Conservation (phyloP, 2,329 filamentous ascomycete species). For the Penicillium nordicum region DNA sequence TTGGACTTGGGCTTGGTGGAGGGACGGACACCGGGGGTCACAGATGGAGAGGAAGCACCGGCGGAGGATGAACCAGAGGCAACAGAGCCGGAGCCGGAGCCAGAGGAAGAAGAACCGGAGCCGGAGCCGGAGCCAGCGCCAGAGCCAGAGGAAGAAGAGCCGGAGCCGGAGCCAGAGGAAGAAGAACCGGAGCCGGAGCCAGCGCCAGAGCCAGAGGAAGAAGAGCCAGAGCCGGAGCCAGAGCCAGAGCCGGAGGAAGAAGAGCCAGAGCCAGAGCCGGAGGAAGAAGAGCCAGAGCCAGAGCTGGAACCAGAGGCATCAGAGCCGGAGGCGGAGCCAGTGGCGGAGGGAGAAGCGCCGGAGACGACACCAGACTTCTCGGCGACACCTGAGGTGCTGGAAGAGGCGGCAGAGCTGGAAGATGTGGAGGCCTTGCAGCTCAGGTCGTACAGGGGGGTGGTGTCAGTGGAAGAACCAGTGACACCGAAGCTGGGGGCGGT, state of each 20-base stretch:
- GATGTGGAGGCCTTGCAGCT: constrained; percentile 27
- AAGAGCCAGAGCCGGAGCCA: background rate
- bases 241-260: constrained; percentile 3
- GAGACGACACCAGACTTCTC: constrained; percentile 20
- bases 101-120: constrained; percentile 4
- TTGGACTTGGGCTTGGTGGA: constrained; percentile 9
- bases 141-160: constrained; percentile 3
- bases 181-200: background rate
- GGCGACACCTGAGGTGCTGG: constrained; percentile 16
- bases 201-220: constrained; percentile 4
- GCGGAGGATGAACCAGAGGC: constrained; percentile 2
- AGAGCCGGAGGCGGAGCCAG: constrained; percentile 8
- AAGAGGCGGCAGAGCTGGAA: constrained; percentile 21
- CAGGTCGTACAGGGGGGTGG: constrained; percentile 40
- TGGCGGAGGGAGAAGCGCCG: constrained; percentile 14
- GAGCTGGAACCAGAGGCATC: constrained; percentile 8
- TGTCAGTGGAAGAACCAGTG: constrained; percentile 32
- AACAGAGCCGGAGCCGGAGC: constrained; percentile 10
- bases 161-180: constrained; percentile 1
- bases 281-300: background rate
- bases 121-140: constrained; percentile 1
- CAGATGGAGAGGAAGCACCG: background rate
- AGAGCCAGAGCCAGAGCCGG: constrained; percentile 2
- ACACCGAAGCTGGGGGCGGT: constrained; percentile 43
- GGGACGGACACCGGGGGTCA: constrained; percentile 1